phyloP scores from a whole-genome alignment of 352 stramenopile genomes.

The Globisporangium heterothallicum region DNA sequence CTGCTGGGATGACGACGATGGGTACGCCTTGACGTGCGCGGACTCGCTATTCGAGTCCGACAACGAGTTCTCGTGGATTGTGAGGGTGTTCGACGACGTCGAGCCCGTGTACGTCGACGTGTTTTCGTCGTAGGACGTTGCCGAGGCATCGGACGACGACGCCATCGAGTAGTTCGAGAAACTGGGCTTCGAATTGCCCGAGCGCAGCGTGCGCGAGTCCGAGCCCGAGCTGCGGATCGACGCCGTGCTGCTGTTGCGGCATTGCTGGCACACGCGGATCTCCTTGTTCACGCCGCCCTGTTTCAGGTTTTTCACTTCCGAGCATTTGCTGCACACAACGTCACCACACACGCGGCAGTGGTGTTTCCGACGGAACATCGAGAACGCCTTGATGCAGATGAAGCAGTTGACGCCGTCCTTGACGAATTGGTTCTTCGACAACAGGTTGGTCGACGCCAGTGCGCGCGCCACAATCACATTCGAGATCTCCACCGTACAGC shows the following conservation, averaged over 20 bases:
- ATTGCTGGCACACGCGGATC: slow-evolving; percentile 71
- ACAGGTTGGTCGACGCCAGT: slow-evolving; percentile 48
- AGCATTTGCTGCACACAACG: slow-evolving; percentile 82
- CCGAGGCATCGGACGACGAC: slow-evolving; percentile 43
- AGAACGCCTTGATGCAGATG: slow-evolving; percentile 71
- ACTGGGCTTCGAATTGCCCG: slow-evolving; percentile 36
- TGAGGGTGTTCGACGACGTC: slow-evolving; percentile 28
- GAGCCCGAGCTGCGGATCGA: slow-evolving; percentile 53
- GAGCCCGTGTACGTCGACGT: slow-evolving; percentile 18
- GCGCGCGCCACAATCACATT: slow-evolving; percentile 64
- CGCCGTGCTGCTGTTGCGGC: slow-evolving; percentile 44
- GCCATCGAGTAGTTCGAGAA: slow-evolving; percentile 40
- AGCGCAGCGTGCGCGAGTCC: slow-evolving; percentile 20
- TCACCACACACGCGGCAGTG: slow-evolving; percentile 83
- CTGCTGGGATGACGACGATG: slow-evolving; percentile 12
- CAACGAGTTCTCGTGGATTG: slow-evolving; percentile 31
- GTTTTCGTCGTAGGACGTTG: slow-evolving; percentile 49
- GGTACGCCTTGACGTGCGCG: slow-evolving; percentile 39
- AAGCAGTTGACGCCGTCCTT: slow-evolving; percentile 74
- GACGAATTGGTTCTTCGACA: slow-evolving; percentile 72
- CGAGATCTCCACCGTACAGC: slow-evolving; percentile 58
- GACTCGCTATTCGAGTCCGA: slow-evolving; percentile 57
- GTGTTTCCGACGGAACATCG: slow-evolving; percentile 74
- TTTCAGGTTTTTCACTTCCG: slow-evolving; percentile 69
- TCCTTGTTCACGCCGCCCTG: slow-evolving; percentile 63